Base-by-base conservation (phyloP, 805 yeast genomes). In the Wickerhamomyces strasburgensis region DNA sequence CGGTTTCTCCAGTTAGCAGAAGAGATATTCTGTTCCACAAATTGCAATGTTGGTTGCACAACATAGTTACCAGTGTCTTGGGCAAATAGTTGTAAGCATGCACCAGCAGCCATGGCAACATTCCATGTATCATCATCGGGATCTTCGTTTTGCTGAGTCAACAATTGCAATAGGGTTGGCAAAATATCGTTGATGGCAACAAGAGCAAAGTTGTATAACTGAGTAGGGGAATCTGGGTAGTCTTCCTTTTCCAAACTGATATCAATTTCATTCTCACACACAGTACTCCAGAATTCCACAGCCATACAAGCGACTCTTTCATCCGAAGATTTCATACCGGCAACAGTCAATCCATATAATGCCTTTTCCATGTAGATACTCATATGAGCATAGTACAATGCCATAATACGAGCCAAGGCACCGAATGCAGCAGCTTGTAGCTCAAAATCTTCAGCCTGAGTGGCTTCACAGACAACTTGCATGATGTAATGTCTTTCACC, bases 401-500 rank as follows among this genome's bases (percentile, higher is more conserved):
- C 76, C 94, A 90, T 87, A 50, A 93, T 88, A 52, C 84, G 78
- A 29, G 96, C 93, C 41, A 93, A 72, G 54, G 96, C 95, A 42
- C 96, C 98, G 64, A 88, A 93, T 0, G 97, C 96, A 25, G 95
- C 82, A 7, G 95, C 90, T 64, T 89, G 96, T 46, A 93, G 70
- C 51, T 84, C 94, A 31, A 70, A 64, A 54, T 82, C 84, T 25
- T 75, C 73, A 16, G 94, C 84, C 61, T 90, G 96, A n/a, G 98
- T 89, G 14, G 97, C 96, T 64, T 93, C 98, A 65, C 98, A 93
- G 13, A 93, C 97, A 29, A 93, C 97, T 68, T 88, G 96, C 98
- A 93, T 93, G 60, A 93, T 84, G 63, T 84, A 88, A 60, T 93
- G 89, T 57, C 98, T 78, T 69, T 93, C 98, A 43, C 93, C 94